Evolutionary conservation across 2,329 filamentous ascomycete genomes (phyloP).

Genomic region (Septoria petroselini): DNA sequence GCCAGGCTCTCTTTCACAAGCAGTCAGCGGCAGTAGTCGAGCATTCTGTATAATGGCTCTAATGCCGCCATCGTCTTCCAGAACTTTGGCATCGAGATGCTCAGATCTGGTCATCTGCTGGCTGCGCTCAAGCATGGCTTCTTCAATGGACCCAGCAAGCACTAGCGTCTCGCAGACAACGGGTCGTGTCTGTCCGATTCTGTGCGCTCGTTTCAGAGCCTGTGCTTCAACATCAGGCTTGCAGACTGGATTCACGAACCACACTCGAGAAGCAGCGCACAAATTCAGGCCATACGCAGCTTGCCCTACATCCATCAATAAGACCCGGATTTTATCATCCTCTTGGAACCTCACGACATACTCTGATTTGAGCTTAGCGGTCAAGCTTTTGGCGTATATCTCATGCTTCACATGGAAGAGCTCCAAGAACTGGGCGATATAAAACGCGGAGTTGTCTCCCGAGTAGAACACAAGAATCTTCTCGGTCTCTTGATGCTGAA

Average conservation of each 20-base stretch:
- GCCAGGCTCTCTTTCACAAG: constrained; percentile 33
- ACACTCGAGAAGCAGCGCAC: constrained; percentile 76
- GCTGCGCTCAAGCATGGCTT: constrained; percentile 72
- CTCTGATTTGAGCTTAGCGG: constrained; percentile 61
- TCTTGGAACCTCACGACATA: constrained; percentile 79
- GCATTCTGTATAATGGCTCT: constrained; percentile 58
- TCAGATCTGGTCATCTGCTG: constrained; percentile 67
- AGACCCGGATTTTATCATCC: constrained; percentile 65
- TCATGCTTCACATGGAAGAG: constrained; percentile 62
- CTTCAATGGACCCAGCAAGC: constrained; percentile 74
- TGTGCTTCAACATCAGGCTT: constrained; percentile 82
- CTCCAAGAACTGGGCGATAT: constrained; percentile 79
- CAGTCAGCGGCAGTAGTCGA: constrained; percentile 46
- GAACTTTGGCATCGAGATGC: constrained; percentile 53
- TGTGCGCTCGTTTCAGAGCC: constrained; percentile 82
- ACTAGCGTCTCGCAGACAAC: constrained; percentile 86
- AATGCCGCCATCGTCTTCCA: constrained; percentile 59
- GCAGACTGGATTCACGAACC: constrained; percentile 85
- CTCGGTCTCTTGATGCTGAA: constrained; percentile 65
- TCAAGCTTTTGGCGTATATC: constrained; percentile 64
- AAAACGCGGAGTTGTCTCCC: constrained; percentile 79
- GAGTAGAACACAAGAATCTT: constrained; percentile 95
- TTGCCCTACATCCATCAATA: constrained; percentile 88
- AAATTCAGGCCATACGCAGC: constrained; percentile 87
- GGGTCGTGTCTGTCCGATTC: constrained; percentile 75